Percentiles rank a stretch among this genome's conserved stretches.
Conservation (phyloP, 108 stramenopile genomes). For the Cyclotella baltica region DNA sequence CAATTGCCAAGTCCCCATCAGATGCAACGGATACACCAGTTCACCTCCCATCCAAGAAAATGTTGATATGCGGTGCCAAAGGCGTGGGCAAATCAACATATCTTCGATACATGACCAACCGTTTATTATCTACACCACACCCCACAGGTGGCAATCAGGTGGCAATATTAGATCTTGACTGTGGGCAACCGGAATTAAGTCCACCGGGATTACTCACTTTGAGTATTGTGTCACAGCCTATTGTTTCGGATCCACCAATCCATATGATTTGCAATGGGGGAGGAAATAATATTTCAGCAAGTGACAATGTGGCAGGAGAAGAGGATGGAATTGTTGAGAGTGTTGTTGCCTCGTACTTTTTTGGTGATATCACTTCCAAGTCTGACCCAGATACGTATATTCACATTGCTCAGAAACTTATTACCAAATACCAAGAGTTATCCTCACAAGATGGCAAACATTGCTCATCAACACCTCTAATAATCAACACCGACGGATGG, state of each 20-base stretch:
- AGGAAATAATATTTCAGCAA: neutral
- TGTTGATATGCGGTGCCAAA: conserved; percentile 89
- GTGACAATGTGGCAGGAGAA: neutral
- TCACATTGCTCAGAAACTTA: conserved; percentile 53
- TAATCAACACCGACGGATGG: conserved; percentile 96
- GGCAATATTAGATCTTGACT: conserved; percentile 89
- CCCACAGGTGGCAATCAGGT: conserved; percentile 32
- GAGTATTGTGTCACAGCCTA: conserved; percentile 67
- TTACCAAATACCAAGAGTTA: conserved; percentile 54
- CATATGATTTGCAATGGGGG: conserved; percentile 51
- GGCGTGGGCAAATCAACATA: conserved; percentile 92
- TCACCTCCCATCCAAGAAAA: conserved; percentile 1
- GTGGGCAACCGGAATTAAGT: conserved; percentile 92
- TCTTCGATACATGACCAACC: conserved; percentile 84
- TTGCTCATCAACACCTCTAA: conserved; percentile 54
- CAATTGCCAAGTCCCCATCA: neutral
- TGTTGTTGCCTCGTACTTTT: conserved; percentile 67
- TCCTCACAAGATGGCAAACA: conserved; percentile 6
- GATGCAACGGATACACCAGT: neutral
- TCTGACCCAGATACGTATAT: conserved; percentile 79
- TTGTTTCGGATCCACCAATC: conserved; percentile 80
- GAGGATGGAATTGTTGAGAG: conserved; percentile 26
- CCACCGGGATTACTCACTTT: conserved; percentile 87
- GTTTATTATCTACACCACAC: conserved; percentile 54
- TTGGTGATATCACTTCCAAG: conserved; percentile 80